Evolutionary conservation across 2,329 filamentous ascomycete species (phyloP), one percentile per base, ranked within the genome.

Genomic region (Arthrobotrys iridis): DNA sequence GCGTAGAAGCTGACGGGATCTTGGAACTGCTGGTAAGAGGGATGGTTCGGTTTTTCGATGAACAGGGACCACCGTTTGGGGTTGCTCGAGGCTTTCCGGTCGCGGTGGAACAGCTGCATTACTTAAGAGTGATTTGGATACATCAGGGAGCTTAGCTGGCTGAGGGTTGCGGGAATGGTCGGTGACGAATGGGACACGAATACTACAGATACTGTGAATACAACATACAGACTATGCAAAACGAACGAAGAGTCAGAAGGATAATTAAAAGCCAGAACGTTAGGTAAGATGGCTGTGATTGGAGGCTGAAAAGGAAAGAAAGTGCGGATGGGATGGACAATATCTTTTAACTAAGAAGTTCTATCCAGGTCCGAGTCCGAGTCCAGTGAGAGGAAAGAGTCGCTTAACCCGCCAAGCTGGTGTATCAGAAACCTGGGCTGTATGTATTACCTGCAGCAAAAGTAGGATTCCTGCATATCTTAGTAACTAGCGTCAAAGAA

Each of bases 391-490:
- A 28, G 35, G 43, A 26, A 30, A 15, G 50, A 28, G 41, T 74
- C 70, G 70, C 60, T 74, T 67, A 74, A 43, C 35, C 55, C 60
- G 70, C 68, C 60, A 66, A 62, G 70, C 18, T 52, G 30, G 46
- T 40, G 65, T 60, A 70, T 70, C 65, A 71, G 66, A 71, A 45
- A 41, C 66, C 66, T 57, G 58, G 66, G 37, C 45, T 60, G 55
- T 46, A 48, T 50, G 62, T 67, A 74, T 62, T 67, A 67, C 62
- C 48, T 74, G 55, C 70, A 66, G 70, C 60, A 37, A 58, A 66
- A 66, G 62, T 74, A 74, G 62, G 60, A 66, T 74, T 74, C 62
- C 70, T 74, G 70, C 70, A 74, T 60, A 62, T 46, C 57, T 60
- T 55, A 37, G 55, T 46, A 57, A 59, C 35, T 60, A 50, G 52